Percentiles rank a stretch among this genome's conserved stretches.
These are phyloP conservation scores for Neospora caninum DNA, from an alignment of 169 alveolate genomes.

Conservation along the genomic window DNA sequence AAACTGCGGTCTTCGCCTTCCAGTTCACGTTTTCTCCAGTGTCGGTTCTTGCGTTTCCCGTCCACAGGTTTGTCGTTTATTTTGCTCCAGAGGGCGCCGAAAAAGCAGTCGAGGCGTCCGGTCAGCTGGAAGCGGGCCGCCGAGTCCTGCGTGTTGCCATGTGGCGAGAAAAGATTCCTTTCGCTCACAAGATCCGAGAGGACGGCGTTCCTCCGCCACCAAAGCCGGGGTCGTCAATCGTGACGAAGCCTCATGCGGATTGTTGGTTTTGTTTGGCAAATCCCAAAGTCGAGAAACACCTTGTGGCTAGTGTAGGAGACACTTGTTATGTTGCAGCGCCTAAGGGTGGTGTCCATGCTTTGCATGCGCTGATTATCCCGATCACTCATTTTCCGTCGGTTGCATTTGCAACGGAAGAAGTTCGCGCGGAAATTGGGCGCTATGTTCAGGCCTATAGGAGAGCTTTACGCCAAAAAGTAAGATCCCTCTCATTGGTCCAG, in stretches of 20 bases:
- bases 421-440: slow-evolving; percentile 43
- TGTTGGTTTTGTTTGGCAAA: slow-evolving; percentile 75
- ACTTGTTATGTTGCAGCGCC: slow-evolving; percentile 64
- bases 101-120: slow-evolving; percentile 68
- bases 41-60: not conserved
- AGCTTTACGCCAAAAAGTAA: slow-evolving; percentile 19
- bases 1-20: no score
- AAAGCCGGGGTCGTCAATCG: slow-evolving; percentile 39
- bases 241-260: slow-evolving; percentile 69
- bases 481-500: no score
- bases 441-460: not conserved
- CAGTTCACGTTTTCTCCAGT: no score
- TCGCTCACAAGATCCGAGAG: slow-evolving; percentile 37
- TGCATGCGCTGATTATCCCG: slow-evolving; percentile 68
- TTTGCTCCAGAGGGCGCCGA: slow-evolving; percentile 50
- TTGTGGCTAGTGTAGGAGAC: slow-evolving; percentile 60
- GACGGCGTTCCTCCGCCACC: slow-evolving; percentile 35
- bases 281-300: slow-evolving; percentile 71
- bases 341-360: slow-evolving; percentile 67
- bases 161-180: slow-evolving; percentile 68
- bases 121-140: slow-evolving; percentile 67
- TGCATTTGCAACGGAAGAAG: slow-evolving; percentile 47
- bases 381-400: slow-evolving; percentile 68
- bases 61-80: slow-evolving; percentile 64
- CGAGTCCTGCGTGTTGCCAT: slow-evolving; percentile 54